Base-by-base conservation (phyloP, 2,329 filamentous ascomycete genomes). In the Hypoxylon sp. region DNA sequence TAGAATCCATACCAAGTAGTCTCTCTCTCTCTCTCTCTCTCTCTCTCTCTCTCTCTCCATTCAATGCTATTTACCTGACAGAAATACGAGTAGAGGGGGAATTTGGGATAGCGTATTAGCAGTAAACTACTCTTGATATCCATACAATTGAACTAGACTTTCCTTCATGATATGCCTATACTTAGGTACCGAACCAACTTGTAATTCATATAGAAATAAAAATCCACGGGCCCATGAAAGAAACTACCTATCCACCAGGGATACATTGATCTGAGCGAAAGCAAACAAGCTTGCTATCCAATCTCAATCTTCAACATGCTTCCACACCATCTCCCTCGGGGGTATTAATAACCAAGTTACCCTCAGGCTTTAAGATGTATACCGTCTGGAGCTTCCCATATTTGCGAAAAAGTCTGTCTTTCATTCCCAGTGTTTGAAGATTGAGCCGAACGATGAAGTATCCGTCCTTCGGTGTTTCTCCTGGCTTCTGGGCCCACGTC, bases 381-480 rank as follows among this genome's bases (percentile, higher is more conserved):
- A 61, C 35, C 2, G 48, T 46, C 20, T 61, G 48, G 22, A 61
- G 58, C 17, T 53, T 61, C 35, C 58, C 49, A 14, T 61, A 46
- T 25, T 40, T 61, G 7, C 49, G 48, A 44, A 53, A 44, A 3
- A 61, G 25, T 25, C 33, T 53, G 14, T 27, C 48, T 53, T 31
- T 53, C 17, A 53, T 53, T 11, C 58, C 58, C 6, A 61, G 20
- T 22, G 48, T 40, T n/a, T 11, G 11, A 14, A 61, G 49, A 22
- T 61, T 46, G 2, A 61, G 37, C n/a, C 48, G 48, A 25, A 37
- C 58, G 2, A 61, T 42, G 37, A 61, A 61, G n/a, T 61, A 61
- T 11, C 58, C 58, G 5, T 61, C 57, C 7, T 31, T 53, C 1
- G 48, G 49, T 20, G 22, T 51, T 3, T 61, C 48, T 22, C 33